Evolutionary conservation across 208 protist species (phyloP), one percentile per base, ranked within the genome.

Genomic region (Naegleria fowleri): DNA sequence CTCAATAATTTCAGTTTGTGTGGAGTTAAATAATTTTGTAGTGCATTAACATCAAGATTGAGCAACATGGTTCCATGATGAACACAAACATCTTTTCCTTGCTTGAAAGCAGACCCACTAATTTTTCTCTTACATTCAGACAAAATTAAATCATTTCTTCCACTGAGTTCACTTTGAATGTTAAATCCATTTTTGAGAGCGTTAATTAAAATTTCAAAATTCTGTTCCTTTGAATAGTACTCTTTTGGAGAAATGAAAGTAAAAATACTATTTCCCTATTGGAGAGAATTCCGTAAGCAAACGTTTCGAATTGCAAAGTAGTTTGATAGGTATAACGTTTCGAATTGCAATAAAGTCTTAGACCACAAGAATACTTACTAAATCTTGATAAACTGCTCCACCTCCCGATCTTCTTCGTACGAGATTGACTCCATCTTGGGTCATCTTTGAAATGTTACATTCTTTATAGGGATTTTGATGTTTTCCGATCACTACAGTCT

Each of bases 391-490:
- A 5, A 94, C 93, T 40, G 93, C 86, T 15, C 93, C 93, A 22
- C 93, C 93, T 38, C 93, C 93, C 38, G 86, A 90, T 40, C 41
- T 7, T 55, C 93, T 5, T 86, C 93, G 90, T 5, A 91, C 67
- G 3, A 94, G 40, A 41, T 55, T 22, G 3, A 94, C 93, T 19
- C 36, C 13, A 58, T 94, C 90, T 41, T 89, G 38, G 22, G 48
- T 7, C 91, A 94, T 92, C 19, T 38, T 9, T 83, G 25, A 1
- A 25, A 94, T 22, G 41, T 94, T 29, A 90, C 86, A 92, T 85
- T 94, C 93, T 11, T 36, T 51, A 9, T 19, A 94, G 16, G 93
- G 41, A 84, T 94, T 94, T 51, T 94, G 93, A 79, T 94, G 43
- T 55, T 89, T 90, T 52, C 93, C 93, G 83, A 94, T 94, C 11